These are phyloP conservation scores for Colletotrichum tropicale DNA, from an alignment of 2,329 filamentous ascomycete genomes.

Conservation along the genomic window DNA sequence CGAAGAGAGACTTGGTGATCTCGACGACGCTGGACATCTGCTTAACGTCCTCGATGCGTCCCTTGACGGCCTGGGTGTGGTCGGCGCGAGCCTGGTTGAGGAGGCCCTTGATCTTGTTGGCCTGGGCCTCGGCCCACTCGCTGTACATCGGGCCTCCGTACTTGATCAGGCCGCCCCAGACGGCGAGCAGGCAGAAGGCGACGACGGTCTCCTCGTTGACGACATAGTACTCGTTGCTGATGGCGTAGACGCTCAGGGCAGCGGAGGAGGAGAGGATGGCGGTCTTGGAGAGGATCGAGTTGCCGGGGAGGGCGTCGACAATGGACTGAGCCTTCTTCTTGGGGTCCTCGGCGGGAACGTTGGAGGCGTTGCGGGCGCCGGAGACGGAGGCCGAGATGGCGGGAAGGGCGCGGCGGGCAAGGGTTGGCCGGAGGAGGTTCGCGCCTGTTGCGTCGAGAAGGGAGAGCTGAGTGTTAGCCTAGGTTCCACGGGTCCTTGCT, in stretches of 20 bases:
- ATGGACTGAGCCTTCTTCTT: slow-evolving; percentile 97
- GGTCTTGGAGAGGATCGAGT: slow-evolving; percentile 91
- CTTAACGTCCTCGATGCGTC: slow-evolving; percentile 91
- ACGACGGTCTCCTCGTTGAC: slow-evolving; percentile 99
- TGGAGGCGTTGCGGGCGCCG: slow-evolving; percentile 72
- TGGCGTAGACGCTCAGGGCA: slow-evolving; percentile 89
- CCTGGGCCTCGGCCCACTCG: slow-evolving; percentile 89
- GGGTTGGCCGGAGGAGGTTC: slow-evolving; percentile 84
- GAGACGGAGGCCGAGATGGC: slow-evolving; percentile 73
- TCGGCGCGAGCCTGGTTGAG: slow-evolving; percentile 92
- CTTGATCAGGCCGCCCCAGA: slow-evolving; percentile 92
- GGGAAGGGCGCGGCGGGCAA: slow-evolving; percentile 77
- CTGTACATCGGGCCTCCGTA: slow-evolving; percentile 91
- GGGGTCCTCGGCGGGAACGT: slow-evolving; percentile 84
- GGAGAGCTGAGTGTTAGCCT: slow-evolving; percentile 26
- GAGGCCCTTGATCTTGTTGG: slow-evolving; percentile 92
- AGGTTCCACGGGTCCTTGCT: background rate
- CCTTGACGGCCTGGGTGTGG: slow-evolving; percentile 95
- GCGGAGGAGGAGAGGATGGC: slow-evolving; percentile 94
- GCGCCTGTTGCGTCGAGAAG: slow-evolving; percentile 65
- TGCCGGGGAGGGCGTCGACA: slow-evolving; percentile 91
- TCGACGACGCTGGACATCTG: slow-evolving; percentile 95
- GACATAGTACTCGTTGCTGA: slow-evolving; percentile 99
- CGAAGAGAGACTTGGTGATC: slow-evolving; percentile 95
- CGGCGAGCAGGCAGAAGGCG: slow-evolving; percentile 87